These are phyloP conservation scores for Macrophomina tecta DNA, from an alignment of 2,329 filamentous ascomycete genomes.

Conservation along the genomic window DNA sequence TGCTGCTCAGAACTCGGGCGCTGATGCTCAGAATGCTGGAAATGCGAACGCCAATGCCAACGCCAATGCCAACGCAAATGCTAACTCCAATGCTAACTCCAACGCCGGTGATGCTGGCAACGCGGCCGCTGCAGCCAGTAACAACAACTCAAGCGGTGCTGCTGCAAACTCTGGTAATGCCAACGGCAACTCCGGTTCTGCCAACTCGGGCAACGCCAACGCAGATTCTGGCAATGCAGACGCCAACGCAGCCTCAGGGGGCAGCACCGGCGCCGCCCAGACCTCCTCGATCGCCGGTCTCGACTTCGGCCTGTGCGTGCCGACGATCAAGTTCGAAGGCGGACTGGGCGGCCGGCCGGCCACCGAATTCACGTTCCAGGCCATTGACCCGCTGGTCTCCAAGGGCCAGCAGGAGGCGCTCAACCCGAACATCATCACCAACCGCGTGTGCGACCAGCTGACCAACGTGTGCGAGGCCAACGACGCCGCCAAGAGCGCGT, in stretches of 20 bases:
- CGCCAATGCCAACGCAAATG: no score
- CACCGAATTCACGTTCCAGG: slow-evolving; percentile 71
- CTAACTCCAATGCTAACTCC: no score
- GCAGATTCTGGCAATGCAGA: slow-evolving; percentile 28
- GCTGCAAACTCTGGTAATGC: no score
- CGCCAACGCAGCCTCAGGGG: slow-evolving; percentile 27
- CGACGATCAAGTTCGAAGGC: slow-evolving; percentile 66
- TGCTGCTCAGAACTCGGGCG: slow-evolving; percentile 29
- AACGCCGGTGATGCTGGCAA: no score
- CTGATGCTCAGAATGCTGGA: slow-evolving; percentile 29
- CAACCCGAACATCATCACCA: slow-evolving; percentile 77
- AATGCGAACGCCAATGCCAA: slow-evolving; percentile 3
- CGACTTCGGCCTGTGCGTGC: slow-evolving; percentile 47
- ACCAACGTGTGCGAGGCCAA: slow-evolving; percentile 70
- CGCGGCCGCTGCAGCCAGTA: slow-evolving; percentile 34
- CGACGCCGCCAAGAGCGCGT: slow-evolving; percentile 62
- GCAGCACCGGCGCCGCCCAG: neutral
- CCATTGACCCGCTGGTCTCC: slow-evolving; percentile 65
- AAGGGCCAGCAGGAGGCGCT: slow-evolving; percentile 70
- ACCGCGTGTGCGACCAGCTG: slow-evolving; percentile 73
- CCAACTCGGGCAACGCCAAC: slow-evolving; percentile 27
- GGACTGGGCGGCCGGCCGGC: slow-evolving; percentile 59
- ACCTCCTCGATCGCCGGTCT: slow-evolving; percentile 32
- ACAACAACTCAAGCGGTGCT: slow-evolving; percentile 24
- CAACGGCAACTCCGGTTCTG: neutral